A percentile compares a stretch with the other conserved stretches of the same genome.
These are phyloP conservation scores for Maudiozyma humilis DNA, from an alignment of 1,139 yeast species.

Conservation along the genomic window DNA sequence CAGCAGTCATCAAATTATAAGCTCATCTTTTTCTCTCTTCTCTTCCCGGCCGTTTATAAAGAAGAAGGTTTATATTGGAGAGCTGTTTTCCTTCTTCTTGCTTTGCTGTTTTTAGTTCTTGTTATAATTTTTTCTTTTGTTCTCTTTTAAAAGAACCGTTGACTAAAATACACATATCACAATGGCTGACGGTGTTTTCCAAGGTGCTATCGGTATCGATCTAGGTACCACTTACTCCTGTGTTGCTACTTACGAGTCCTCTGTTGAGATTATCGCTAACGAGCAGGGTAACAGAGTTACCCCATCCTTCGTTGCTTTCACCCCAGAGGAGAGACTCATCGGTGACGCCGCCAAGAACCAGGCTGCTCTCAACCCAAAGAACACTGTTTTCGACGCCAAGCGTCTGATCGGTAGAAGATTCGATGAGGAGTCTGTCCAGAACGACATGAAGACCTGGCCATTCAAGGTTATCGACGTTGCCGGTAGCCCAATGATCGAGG, in stretches of 20 bases:
- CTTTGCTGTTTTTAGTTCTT: neutral
- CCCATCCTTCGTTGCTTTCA: conserved; percentile 84
- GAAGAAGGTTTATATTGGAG: neutral
- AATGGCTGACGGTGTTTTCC: conserved; percentile 98
- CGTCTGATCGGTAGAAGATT: conserved; percentile 79
- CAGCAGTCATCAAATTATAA: conserved; percentile 5
- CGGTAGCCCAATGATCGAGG: conserved; percentile 76
- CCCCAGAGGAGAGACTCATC: conserved; percentile 78
- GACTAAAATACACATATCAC: conserved; percentile 5
- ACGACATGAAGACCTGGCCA: conserved; percentile 79
- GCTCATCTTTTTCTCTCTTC: conserved; percentile 4
- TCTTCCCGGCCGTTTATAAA: neutral
- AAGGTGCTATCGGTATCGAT: conserved; percentile 99
- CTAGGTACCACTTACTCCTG: conserved; percentile 90
- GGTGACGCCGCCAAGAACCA: conserved; percentile 54
- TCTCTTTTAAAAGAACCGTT: conserved; percentile 5
- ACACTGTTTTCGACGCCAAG: conserved; percentile 82
- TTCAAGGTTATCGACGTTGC: conserved; percentile 58
- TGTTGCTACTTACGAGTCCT: conserved; percentile 90
- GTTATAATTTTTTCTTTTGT: neutral
- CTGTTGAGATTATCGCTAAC: conserved; percentile 83
- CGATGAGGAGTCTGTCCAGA: conserved; percentile 70
- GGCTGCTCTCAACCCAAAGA: conserved; percentile 49
- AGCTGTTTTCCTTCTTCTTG: neutral
- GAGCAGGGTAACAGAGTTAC: conserved; percentile 96